Base-by-base conservation (phyloP, 495 filamentous ascomycete genomes). In the Clavariopsis aquatica region DNA sequence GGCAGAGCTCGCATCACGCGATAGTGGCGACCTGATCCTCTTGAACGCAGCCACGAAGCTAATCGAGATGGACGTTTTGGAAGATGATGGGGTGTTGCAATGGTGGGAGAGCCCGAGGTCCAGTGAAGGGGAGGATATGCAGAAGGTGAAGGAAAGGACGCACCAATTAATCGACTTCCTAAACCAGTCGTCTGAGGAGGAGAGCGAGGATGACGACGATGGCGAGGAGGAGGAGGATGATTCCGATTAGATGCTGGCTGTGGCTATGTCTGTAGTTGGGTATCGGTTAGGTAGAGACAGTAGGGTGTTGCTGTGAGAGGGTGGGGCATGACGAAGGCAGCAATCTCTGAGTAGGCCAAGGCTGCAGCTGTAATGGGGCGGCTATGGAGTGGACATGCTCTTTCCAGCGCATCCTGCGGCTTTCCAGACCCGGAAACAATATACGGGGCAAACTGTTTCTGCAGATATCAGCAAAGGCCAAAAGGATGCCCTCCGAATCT, bases 131-230 rank as follows among this genome's bases (percentile, higher is more conserved):
- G 88, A 89, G 29, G 81, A 83, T 56, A 86, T 96, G 85, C 71
- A 76, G 43, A 83, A 74, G 60, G 85, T 97, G 24, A 87, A 89
- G 69, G 84, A 78, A 31, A 87, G 89, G 75, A 88, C 88, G 52
- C 78, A 85, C 72, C 85, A 87, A 52, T 87, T 98, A 76, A 86
- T 98, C 29, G 90, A 95, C 62, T 96, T 87, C 86, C 74, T 98
- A 60, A 88, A 85, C 51, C 87, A 91, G 68, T 91, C 90, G 0
- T 88, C 90, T 69, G 89, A 90, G 68, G 91, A 93, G 70, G 87
- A 87, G 23, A 85, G 84, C 43, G 85, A 85, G n/a, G n/a, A n/a
- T n/a, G n/a, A n/a, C n/a, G n/a, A n/a, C n/a, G n/a, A n/a, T n/a
- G 89, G 89, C 10, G 90, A 90, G 1, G 84, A 85, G 6, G 85